phyloP scores from a whole-genome alignment of 306 rosid species.

The Malus domestica region ASM211411v1 NC_041803.1:1392501-1393000 shows the following conservation, averaged over 20 bases:
- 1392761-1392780: slow-evolving; percentile 61
- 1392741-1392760: slow-evolving; percentile 72
- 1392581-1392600: too few relatives aligned
- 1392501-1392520: not conserved
- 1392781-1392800: slow-evolving; percentile 33
- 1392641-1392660: not conserved
- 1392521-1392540: too few relatives aligned
- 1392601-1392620: not conserved
- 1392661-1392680: not conserved
- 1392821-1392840: slow-evolving; percentile 27
- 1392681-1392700: not conserved
- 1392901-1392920: slow-evolving; percentile 55
- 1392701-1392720: slow-evolving; percentile 26
- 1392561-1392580: too few relatives aligned
- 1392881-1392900: slow-evolving; percentile 42
- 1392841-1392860: slow-evolving; percentile 54
- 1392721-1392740: slow-evolving; percentile 53
- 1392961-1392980: slow-evolving; percentile 38
- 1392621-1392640: not conserved
- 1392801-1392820: slow-evolving; percentile 62
- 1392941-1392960: slow-evolving; percentile 48
- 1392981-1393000: slow-evolving; percentile 31
- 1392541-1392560: too few relatives aligned
- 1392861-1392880: not conserved
- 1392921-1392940: slow-evolving; percentile 67